Evolutionary conservation across 306 rosid species (phyloP).

Genomic region (Carpinus fangiana): DNA sequence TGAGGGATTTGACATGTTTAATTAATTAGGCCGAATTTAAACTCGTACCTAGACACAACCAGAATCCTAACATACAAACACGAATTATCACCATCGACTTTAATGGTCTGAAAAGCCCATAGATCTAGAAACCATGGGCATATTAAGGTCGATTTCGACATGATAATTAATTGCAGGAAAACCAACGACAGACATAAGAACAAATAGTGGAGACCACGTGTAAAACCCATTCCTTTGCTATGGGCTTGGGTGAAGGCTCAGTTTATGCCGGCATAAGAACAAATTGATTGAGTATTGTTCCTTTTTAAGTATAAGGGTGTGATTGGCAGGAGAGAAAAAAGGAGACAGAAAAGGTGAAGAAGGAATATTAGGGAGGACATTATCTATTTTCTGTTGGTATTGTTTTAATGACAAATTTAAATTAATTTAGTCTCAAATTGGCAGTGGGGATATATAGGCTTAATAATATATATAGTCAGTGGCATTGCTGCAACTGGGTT

Average conservation of each 20-base stretch:
- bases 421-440: neutral
- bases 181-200: neutral
- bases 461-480: neutral
- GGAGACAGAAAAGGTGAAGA: neutral
- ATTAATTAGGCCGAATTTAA: too few species aligned
- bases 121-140: slow-evolving; percentile 33
- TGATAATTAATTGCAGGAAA: slow-evolving; percentile 20
- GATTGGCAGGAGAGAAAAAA: neutral
- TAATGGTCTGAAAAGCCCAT: neutral
- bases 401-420: neutral
- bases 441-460: slow-evolving; percentile 1
- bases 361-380: neutral
- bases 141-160: slow-evolving; percentile 31
- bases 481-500: neutral
- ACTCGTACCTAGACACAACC: too few species aligned
- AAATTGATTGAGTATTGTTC: neutral
- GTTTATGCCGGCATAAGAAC: neutral
- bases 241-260: neutral
- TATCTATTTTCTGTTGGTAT: neutral
- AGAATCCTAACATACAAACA: too few species aligned
- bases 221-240: slow-evolving; percentile 11
- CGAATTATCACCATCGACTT: too few species aligned
- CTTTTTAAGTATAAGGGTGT: neutral
- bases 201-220: slow-evolving; percentile 35
- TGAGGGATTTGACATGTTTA: too few species aligned